Conservation (phyloP, 768 basidiomycete genomes). For the Phylloporus arenicola region DNA sequence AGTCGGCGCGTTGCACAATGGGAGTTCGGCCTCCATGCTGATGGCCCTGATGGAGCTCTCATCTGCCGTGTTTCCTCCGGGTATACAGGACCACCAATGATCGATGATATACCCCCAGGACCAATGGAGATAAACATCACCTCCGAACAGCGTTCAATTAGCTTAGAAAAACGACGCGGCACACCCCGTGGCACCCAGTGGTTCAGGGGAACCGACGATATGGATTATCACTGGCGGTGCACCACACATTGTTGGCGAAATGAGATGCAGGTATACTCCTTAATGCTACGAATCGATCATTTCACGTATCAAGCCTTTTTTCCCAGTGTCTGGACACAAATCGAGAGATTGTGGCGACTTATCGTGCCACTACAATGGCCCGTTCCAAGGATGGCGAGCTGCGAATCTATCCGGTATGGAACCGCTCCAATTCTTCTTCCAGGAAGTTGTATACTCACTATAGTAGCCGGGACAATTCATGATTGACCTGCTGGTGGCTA, state of each 20-base stretch:
- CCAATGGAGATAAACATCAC: constrained; percentile 11
- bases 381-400: constrained; percentile 26
- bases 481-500: constrained; percentile 27
- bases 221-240: constrained; percentile 20
- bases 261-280: constrained; percentile 21
- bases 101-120: constrained; percentile 3
- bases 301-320: background rate
- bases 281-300: background rate
- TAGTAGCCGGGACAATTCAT: constrained; percentile 19
- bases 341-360: constrained; percentile 23
- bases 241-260: constrained; percentile 9
- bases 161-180: background rate
- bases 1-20: constrained; percentile 9
- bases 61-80: constrained; percentile 18
- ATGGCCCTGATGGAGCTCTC: constrained; percentile 8
- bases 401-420: constrained; percentile 24
- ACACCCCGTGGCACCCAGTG: constrained; percentile 11
- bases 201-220: constrained; percentile 22
- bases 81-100: constrained; percentile 15
- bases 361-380: constrained; percentile 22
- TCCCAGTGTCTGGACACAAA: constrained; percentile 16
- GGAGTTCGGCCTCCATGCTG: background rate
- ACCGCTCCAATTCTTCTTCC: background rate
- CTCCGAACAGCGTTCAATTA: constrained; percentile 2
- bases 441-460: background rate